Base-by-base conservation (phyloP, 768 basidiomycete species). In the Mycena chlorophos region DNA sequence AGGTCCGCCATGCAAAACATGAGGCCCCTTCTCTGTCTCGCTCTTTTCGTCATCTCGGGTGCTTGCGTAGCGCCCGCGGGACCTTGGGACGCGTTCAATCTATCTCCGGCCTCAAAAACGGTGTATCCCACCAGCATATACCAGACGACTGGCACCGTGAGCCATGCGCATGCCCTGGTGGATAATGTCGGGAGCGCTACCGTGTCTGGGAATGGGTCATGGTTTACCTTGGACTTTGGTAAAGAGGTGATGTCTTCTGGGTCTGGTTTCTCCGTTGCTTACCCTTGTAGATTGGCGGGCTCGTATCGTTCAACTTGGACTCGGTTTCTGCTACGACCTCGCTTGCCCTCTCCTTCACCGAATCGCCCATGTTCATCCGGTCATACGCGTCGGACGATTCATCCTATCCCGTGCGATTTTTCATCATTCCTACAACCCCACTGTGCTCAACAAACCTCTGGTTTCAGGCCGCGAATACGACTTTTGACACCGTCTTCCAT, bases 181-280 rank as follows among this genome's bases (percentile, higher is more conserved):
- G 58, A 60, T 4, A 69, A 71, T 17, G 59, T 61, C 3, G 77
- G 73, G 0, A 66, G 64, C 27, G 75, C 78, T 2, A 79, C 75
- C 1, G 56, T 84, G 17, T 45, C 55, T 5, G 73, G 70, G 1
- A 69, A 71, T 43, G 75, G 74, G 8, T 74, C 78, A 0, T 84
- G 76, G 75, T 53, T 84, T 16, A 74, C 81, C 1, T 67, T 84
- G 48, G 83, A 85, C 64, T 85, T 79, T 58, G 83, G 83, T 0
- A 57, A 74, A 17, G 82, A 84, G 71, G 82, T 81, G 25, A 28
- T 26, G 72, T 61, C 2, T 5, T 43, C 14, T 55, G 39, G 22
- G 31, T 8, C 29, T 2, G 23, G 14, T n/a, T 2, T 34, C 13
- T 46, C n/a, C 54, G 52, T 38, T 38, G 23, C 19, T 34, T 28